A percentile compares a stretch with the other conserved stretches of the same genome.
phyloP scores from a whole-genome alignment of 371 early-diverging fungal genomes.

The Mucor lusitanicus region DNA sequence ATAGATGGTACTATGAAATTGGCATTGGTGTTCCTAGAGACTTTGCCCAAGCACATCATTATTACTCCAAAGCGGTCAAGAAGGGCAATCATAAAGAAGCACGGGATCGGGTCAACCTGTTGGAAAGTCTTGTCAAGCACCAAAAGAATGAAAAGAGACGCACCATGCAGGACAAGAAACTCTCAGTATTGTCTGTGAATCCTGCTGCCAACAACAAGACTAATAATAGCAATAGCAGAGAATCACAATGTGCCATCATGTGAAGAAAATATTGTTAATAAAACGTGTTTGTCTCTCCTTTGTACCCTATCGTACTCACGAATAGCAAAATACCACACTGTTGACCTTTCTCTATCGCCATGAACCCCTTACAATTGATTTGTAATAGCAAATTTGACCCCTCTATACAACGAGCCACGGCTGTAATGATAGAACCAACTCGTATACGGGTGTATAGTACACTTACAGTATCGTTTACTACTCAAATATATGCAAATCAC shows the following conservation, averaged over 20 bases:
- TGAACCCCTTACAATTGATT: too few relatives aligned
- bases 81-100: constrained; percentile 32
- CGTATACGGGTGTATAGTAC: too few relatives aligned
- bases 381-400: too few relatives aligned
- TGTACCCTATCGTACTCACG: not conserved
- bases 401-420: too few relatives aligned
- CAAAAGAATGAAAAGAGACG: constrained; percentile 19
- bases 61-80: constrained; percentile 37
- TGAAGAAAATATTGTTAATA: not conserved
- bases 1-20: constrained; percentile 50
- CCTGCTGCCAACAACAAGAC: not conserved
- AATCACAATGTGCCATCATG: constrained; percentile 19
- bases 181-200: not conserved
- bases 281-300: not conserved
- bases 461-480: too few relatives aligned
- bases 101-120: constrained; percentile 1
- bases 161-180: constrained; percentile 5
- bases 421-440: too few relatives aligned
- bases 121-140: constrained; percentile 16
- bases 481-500: too few relatives aligned
- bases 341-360: too few relatives aligned
- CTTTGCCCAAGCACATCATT: constrained; percentile 29
- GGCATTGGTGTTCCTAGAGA: constrained; percentile 45
- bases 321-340: too few relatives aligned
- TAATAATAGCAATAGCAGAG: constrained; percentile 1